Conservation (phyloP, 768 basidiomycete genomes). For the Lactifluus pinguis region DNA sequence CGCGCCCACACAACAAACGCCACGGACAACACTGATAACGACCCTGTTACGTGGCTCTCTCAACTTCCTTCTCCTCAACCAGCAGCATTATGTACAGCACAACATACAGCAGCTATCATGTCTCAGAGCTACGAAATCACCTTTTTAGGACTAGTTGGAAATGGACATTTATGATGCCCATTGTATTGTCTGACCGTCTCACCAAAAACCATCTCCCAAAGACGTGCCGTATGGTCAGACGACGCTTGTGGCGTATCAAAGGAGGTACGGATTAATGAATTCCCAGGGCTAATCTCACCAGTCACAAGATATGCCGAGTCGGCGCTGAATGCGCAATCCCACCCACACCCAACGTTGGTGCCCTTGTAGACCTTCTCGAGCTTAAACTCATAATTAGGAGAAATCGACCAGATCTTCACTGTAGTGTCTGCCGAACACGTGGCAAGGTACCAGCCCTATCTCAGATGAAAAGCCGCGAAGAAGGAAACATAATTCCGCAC, state of each 20-base stretch:
- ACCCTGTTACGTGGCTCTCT: background rate
- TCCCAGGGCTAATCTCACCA: constrained; percentile 40
- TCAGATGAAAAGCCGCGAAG: constrained; percentile 18
- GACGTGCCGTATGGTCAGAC: constrained; percentile 92
- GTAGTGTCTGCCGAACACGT: constrained; percentile 98
- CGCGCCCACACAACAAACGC: too few relatives aligned
- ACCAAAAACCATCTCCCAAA: constrained; percentile 97
- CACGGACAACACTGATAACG: too few relatives aligned
- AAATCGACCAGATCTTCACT: constrained; percentile 95
- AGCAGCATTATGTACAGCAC: constrained; percentile 78
- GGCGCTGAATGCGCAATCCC: constrained; percentile 99
- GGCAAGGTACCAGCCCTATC: constrained; percentile 67
- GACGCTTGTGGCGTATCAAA: constrained; percentile 50
- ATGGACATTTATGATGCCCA: constrained; percentile 83
- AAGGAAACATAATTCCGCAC: constrained; percentile 37
- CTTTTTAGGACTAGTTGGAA: background rate
- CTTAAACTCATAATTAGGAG: constrained; percentile 77
- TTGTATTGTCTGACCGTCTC: constrained; percentile 97
- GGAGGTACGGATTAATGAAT: background rate
- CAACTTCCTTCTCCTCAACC: constrained; percentile 33
- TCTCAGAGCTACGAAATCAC: background rate
- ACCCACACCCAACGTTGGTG: constrained; percentile 99
- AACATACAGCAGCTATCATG: constrained; percentile 67
- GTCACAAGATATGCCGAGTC: constrained; percentile 98
- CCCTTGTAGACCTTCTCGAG: constrained; percentile 82